phyloP scores from a whole-genome alignment of 1,139 yeast species.

The Sugiyamaella novakii region DNA sequence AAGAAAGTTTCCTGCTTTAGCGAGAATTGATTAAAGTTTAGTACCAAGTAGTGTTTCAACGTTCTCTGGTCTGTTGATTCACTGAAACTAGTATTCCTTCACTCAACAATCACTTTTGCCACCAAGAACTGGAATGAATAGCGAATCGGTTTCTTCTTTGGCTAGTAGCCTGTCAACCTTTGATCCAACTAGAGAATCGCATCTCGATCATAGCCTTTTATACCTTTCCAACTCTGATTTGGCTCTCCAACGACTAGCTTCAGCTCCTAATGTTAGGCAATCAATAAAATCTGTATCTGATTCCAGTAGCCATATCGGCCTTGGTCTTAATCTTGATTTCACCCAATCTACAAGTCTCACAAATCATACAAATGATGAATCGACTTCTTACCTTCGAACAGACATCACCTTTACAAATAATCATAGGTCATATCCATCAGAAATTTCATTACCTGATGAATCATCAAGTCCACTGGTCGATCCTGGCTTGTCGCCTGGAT shows the following conservation, averaged over 20 bases:
- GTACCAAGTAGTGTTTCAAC: too few relatives aligned
- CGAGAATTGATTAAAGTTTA: too few relatives aligned
- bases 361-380: not conserved
- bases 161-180: constrained; percentile 2
- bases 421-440: constrained; percentile 16
- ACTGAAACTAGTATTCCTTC: too few relatives aligned
- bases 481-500: constrained; percentile 4
- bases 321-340: constrained; percentile 11
- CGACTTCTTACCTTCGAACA: not conserved
- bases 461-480: constrained; percentile 1
- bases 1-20: too few relatives aligned
- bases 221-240: constrained; percentile 1
- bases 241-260: too few relatives aligned
- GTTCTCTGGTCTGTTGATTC: too few relatives aligned
- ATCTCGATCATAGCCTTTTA: not conserved
- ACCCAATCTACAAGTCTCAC: constrained; percentile 6
- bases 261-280: constrained; percentile 3
- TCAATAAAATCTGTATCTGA: constrained; percentile 2
- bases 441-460: constrained; percentile 5
- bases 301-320: constrained; percentile 12
- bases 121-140: too few relatives aligned
- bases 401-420: constrained; percentile 11
- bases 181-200: constrained; percentile 2
- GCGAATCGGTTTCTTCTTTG: not conserved
- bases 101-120: too few relatives aligned